A percentile compares a stretch with the other conserved stretches of the same genome.
phyloP scores from a whole-genome alignment of 805 yeast genomes.

The Ogataea methanolica region DNA sequence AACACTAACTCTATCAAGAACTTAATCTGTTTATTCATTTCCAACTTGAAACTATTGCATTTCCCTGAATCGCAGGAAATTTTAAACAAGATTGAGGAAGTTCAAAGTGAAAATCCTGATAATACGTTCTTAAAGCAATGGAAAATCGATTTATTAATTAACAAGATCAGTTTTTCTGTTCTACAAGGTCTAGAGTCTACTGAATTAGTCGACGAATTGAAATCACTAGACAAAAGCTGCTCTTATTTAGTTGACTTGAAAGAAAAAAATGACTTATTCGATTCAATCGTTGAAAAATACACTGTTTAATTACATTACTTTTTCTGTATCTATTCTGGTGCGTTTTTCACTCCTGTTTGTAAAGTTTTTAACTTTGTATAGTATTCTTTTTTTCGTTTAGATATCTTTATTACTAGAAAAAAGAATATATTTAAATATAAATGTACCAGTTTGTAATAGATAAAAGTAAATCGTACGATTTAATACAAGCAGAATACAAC shows the following conservation, averaged over 20 bases:
- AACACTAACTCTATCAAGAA: conserved; percentile 39
- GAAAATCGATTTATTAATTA: conserved; percentile 51
- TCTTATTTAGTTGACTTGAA: conserved; percentile 52
- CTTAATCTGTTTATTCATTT: conserved; percentile 60
- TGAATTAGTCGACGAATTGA: conserved; percentile 32
- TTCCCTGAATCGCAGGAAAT: conserved; percentile 78
- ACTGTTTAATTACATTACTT: conserved; percentile 5
- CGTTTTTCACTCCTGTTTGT: neutral
- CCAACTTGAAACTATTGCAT: conserved; percentile 76
- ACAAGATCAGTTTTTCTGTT: conserved; percentile 58
- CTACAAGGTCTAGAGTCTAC: conserved; percentile 39
- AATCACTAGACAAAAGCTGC: conserved; percentile 41
- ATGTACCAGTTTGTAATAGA: too few relatives aligned
- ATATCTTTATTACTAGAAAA: too few relatives aligned
- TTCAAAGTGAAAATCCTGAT: conserved; percentile 7
- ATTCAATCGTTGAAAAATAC: conserved; percentile 62
- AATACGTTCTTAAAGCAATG: conserved; percentile 13
- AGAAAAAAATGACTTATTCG: conserved; percentile 62
- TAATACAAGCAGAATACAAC: too few relatives aligned
- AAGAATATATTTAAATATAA: too few relatives aligned
- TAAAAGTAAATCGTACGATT: too few relatives aligned
- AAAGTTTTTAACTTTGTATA: neutral
- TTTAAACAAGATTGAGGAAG: conserved; percentile 36
- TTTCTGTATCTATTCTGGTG: neutral
- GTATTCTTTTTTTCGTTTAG: too few relatives aligned